phyloP scores from a whole-genome alignment of 768 basidiomycete genomes.

The Sporobolomyces phaffii region DNA sequence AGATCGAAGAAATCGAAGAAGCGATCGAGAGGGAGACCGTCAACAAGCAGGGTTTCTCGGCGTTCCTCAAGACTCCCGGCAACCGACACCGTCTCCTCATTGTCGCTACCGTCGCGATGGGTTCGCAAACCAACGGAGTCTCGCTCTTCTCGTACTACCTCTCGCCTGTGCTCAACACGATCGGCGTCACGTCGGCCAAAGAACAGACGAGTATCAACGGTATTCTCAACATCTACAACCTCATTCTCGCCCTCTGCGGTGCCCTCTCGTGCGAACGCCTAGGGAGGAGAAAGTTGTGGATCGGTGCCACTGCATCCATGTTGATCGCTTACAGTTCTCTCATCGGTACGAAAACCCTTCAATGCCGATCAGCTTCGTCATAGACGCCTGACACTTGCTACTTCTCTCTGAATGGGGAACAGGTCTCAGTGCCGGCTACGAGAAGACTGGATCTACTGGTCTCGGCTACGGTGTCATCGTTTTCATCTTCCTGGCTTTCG shows the following conservation, averaged over 20 bases:
- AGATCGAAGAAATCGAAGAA: slow-evolving; percentile 48
- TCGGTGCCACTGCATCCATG: slow-evolving; percentile 42
- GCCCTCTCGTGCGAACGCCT: slow-evolving; percentile 42
- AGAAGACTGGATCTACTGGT: slow-evolving; percentile 31
- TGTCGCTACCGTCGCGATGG: slow-evolving; percentile 3
- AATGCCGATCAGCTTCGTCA: too few species aligned
- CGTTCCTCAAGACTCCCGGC: slow-evolving; percentile 18
- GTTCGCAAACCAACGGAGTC: slow-evolving; percentile 29
- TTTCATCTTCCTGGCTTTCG: slow-evolving; percentile 43
- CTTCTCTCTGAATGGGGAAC: too few species aligned
- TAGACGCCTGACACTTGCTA: too few species aligned
- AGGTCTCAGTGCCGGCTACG: slow-evolving; percentile 20
- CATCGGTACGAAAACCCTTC: too few species aligned
- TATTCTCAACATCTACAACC: slow-evolving; percentile 36
- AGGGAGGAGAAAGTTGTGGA: slow-evolving; percentile 43
- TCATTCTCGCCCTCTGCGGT: slow-evolving; percentile 8
- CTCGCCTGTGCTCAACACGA: slow-evolving; percentile 38
- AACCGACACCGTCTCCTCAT: slow-evolving; percentile 18
- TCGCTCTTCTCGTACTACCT: slow-evolving; percentile 42
- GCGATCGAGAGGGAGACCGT: slow-evolving; percentile 43
- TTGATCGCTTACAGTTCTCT: slow-evolving; percentile 35
- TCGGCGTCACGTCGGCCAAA: slow-evolving; percentile 41
- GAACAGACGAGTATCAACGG: slow-evolving; percentile 39
- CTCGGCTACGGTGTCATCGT: slow-evolving; percentile 41
- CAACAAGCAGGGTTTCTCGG: slow-evolving; percentile 23